Base-by-base conservation (phyloP, 345 rosid genomes). In the Odontarrhena argentea region DNA sequence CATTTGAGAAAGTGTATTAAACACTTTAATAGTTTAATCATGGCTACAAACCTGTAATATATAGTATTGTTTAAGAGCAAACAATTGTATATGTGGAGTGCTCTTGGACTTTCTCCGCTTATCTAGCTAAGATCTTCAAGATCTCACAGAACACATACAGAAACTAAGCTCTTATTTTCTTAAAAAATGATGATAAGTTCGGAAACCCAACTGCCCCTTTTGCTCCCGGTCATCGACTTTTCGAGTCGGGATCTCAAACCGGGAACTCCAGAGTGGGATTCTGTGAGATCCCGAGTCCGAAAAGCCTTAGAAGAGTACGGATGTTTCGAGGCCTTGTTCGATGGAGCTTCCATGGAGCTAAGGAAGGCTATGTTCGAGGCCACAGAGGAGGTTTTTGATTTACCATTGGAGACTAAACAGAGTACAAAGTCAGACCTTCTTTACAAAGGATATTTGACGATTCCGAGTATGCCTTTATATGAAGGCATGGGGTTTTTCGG, bases 241-340 rank as follows among this genome's bases (percentile, higher is more conserved):
- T 73, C 77, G 15, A 60, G 9, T 48, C 49, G 9, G 22, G 18
- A 25, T 46, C 73, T 80, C 18, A 73, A 76, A 18, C 76, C 78
- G 1, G 83, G 71, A 65, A 51, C 84, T 0, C 65, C 49, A 0
- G 81, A 75, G 44, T 86, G 87, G 85, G 74, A 61, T 8, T 58
- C 56, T 1, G 72, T 76, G 69, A 78, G 74, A 70, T 42, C 47
- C 25, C 62, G 50, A 18, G 85, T 82, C 62, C 69, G 74, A 35
- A 14, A 55, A 68, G 82, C 87, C 9, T 72, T 84, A 7, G 86
- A 81, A 60, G 84, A 83, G 12, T 79, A 73, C 36, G 89, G 92
- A 8, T 83, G 85, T 66, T 86, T 84, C 30, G 87, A 84, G 78
- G 92, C 82, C 2, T 49, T 52, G 54, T 80, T 78, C 50, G 32